phyloP scores from a whole-genome alignment of 2,329 filamentous ascomycete genomes.

The Venturia asperata region DNA sequence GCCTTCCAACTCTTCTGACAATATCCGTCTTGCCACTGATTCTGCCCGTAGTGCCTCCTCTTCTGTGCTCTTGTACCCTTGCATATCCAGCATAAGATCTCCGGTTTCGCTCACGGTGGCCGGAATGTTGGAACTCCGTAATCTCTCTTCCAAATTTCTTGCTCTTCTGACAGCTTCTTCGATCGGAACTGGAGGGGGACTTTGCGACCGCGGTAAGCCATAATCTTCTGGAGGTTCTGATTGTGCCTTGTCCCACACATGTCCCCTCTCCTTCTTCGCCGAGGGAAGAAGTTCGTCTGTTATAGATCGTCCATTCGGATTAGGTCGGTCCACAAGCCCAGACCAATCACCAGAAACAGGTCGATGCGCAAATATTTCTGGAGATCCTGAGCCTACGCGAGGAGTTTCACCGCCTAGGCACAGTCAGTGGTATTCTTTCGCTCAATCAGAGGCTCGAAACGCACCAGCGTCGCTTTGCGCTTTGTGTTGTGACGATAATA shows the following conservation, averaged over 20 bases:
- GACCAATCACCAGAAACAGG: constrained; percentile 20
- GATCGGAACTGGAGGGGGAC: constrained; percentile 64
- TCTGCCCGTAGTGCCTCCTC: constrained; percentile 88
- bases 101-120: constrained; percentile 87
- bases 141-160: constrained; percentile 73
- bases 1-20: constrained; percentile 80
- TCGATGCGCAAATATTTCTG: background rate
- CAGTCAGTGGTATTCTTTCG: background rate
- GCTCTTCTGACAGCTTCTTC: constrained; percentile 77
- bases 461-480: background rate
- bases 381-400: background rate
- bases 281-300: constrained; percentile 50
- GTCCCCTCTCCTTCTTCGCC: constrained; percentile 34
- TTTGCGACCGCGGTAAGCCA: constrained; percentile 43
- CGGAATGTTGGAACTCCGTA: constrained; percentile 85
- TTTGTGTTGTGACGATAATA: background rate
- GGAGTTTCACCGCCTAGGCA: constrained; percentile 11
- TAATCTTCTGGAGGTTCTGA: constrained; percentile 16
- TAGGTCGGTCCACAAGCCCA: constrained; percentile 25
- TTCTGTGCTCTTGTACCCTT: constrained; percentile 88
- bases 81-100: constrained; percentile 97
- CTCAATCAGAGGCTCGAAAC: background rate
- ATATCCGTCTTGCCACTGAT: constrained; percentile 83
- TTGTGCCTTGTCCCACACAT: constrained; percentile 25
- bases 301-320: constrained; percentile 39